phyloP scores from a whole-genome alignment of 1,139 yeast species.

The Scheffersomyces cryptocercus region DNA sequence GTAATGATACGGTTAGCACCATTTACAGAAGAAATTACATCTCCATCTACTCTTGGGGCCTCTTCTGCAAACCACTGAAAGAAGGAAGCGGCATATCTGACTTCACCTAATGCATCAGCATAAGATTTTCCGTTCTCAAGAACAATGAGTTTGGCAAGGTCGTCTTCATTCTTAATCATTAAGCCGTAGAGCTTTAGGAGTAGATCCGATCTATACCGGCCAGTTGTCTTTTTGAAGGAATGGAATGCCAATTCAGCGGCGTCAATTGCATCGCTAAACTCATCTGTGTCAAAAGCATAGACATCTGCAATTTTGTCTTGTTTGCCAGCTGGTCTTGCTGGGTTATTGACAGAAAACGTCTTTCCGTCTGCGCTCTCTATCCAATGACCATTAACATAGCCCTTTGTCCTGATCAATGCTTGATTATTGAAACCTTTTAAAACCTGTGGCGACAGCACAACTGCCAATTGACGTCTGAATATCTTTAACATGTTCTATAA shows the following conservation, averaged over 20 bases:
- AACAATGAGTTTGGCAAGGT: conserved; percentile 30
- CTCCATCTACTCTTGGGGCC: conserved; percentile 33
- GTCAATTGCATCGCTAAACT: conserved; percentile 40
- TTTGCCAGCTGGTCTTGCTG: conserved; percentile 32
- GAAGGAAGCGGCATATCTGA: conserved; percentile 33
- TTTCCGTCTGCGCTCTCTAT: conserved; percentile 22
- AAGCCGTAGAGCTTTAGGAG: conserved; percentile 30
- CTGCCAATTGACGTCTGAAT: background rate
- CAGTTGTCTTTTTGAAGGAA: conserved; percentile 37
- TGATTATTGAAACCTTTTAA: conserved; percentile 28
- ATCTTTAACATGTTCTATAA: background rate
- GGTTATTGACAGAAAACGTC: conserved; percentile 47
- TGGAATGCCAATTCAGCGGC: conserved; percentile 39
- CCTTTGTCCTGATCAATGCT: conserved; percentile 36
- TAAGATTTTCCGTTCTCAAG: conserved; percentile 36
- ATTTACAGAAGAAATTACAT: conserved; percentile 22
- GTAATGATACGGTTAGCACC: conserved; percentile 19
- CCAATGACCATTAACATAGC: conserved; percentile 49
- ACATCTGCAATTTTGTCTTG: conserved; percentile 36
- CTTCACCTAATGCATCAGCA: conserved; percentile 34
- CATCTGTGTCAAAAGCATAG: conserved; percentile 33
- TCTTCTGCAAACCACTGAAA: conserved; percentile 43
- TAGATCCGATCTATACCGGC: conserved; percentile 40
- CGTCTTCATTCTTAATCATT: conserved; percentile 26
- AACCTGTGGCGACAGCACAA: conserved; percentile 9